Evolutionary conservation across 1,284 basidiomycete species (phyloP), one percentile per base, ranked within the genome.

Genomic region (Papiliotrema laurentii): DNA sequence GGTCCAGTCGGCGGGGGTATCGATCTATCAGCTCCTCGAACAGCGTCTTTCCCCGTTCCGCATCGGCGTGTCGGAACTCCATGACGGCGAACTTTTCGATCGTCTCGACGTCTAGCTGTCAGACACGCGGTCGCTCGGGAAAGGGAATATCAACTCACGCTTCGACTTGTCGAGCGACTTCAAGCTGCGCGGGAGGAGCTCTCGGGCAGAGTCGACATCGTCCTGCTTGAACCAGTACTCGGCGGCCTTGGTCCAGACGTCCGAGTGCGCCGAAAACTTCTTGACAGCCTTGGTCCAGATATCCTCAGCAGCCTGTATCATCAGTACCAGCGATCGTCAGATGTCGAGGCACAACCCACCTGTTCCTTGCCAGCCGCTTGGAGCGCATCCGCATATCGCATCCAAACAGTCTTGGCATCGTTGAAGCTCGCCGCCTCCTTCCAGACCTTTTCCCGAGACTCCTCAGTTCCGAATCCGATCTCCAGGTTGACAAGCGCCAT

Each of bases 1-100:
- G 76, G 70, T 98, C 94, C 77, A 92, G 85, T 42, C 91, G 83
- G 71, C 93, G 97, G 2, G 92, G 85, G 75, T 97, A 89, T 14
- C 86, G 88, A 68, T 94, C 90, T 26, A 98, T 79, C 49, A 99
- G 87, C 31, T 94, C 96, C 70, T 98, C 96, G 55, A 97, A 98
- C 47, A 99, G 81, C 0, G 94, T 97, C 66, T 88, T 86, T 19
- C 92, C 96, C 42, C 94, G 83, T 73, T 99, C 96, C 2, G 89
- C 78, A 57, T 97, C 93, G 13, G 93, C 96, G 27, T 87, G 76
- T 71, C 88, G 92, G 76, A 97, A 99, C 73, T 99, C 96, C 28
- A 96, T 77, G 63, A 96, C 85, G 1, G 93, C 93, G 68, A 97
- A 97, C 63, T 86, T 87, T 35, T 88, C 86, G 56, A 97, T 93